Conservation (phyloP, 2,329 filamentous ascomycete genomes). For the Gnomoniopsis sp. region DNA sequence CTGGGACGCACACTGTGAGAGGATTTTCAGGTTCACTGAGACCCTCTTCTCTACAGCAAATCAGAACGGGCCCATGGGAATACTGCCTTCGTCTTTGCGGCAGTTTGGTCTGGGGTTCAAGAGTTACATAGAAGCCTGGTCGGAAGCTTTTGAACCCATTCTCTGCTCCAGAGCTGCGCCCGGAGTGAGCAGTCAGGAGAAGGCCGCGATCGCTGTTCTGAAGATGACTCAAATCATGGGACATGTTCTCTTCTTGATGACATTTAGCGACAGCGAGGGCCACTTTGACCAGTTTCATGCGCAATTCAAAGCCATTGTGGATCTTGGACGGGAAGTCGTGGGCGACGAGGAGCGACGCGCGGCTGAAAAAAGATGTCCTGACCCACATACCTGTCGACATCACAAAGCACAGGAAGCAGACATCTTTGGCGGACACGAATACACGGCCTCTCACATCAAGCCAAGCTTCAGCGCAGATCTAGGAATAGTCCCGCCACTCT, state of each 20-base stretch:
- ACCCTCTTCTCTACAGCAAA: conserved; percentile 44
- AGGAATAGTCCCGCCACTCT: conserved; percentile 63
- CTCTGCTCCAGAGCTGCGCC: conserved; percentile 46
- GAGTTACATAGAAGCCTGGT: conserved; percentile 52
- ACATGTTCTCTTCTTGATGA: conserved; percentile 56
- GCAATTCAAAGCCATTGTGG: conserved; percentile 53
- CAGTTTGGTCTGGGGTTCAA: conserved; percentile 47
- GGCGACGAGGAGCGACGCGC: conserved; percentile 54
- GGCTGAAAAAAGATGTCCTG: conserved; percentile 41
- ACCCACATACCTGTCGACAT: conserved; percentile 42
- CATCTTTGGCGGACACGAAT: conserved; percentile 39
- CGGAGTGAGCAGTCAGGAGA: conserved; percentile 50
- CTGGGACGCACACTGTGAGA: conserved; percentile 55
- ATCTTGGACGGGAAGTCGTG: conserved; percentile 56
- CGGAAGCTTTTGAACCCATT: conserved; percentile 52
- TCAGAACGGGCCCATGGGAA: conserved; percentile 48
- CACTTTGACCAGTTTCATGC: conserved; percentile 53
- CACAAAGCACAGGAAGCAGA: conserved; percentile 30
- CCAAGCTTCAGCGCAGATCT: conserved; percentile 62
- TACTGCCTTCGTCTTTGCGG: conserved; percentile 46
- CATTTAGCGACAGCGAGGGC: conserved; percentile 56
- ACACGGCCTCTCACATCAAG: conserved; percentile 50
- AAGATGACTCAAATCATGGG: conserved; percentile 62
- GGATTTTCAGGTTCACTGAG: conserved; percentile 57
- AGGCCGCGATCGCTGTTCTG: conserved; percentile 56